Evolutionary conservation across 345 rosid genomes (phyloP), one percentile per base, ranked within the genome.

Genomic region (Linum tenue): DNA sequence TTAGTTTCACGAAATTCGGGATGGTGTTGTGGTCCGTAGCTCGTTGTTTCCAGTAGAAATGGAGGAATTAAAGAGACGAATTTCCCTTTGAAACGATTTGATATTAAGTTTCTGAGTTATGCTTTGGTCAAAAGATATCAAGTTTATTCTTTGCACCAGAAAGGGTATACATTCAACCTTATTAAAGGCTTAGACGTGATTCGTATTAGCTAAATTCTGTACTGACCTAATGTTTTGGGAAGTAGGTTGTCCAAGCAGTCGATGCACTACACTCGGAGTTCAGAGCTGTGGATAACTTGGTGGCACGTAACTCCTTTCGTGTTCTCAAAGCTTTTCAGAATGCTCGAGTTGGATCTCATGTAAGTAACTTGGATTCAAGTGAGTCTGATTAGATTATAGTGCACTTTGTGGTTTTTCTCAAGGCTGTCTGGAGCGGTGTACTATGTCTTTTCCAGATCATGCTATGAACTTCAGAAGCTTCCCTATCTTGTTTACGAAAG

Each of bases 241-340:
- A 70, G 76, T 71, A 85, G 90, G 87, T 85, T 73, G 80, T 67
- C 3, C 73, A 81, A 82, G 95, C 91, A 67, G 85, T 84, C 73
- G 89, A 88, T 77, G 86, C 89, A 51, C 64, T 77, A 82, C 39
- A 80, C 57, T 55, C 79, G 1, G 90, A 85, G 69, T 85, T 85
- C 78, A 76, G 82, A 73, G 78, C 80, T 43, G 84, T 85, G 64
- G 90, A 85, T 71, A 69, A 77, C 70, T 72, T 85, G 80, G 90
- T 85, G 53, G 90, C 90, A 6, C 67, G 68, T 64, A 85, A 85
- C 71, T 67, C 84, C 37, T 76, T 83, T 43, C 84, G 86, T 56
- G 85, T 85, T 67, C 85, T 84, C 16, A 82, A 72, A 75, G 86
- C 89, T 70, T 84, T 84, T 66, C 84, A 79, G 70, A 78, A 74